Evolutionary conservation across 176 grass and related monocot genomes (phyloP), one percentile per base, ranked within the genome.

Genomic region (Bolboschoenus planiculmis): DNA sequence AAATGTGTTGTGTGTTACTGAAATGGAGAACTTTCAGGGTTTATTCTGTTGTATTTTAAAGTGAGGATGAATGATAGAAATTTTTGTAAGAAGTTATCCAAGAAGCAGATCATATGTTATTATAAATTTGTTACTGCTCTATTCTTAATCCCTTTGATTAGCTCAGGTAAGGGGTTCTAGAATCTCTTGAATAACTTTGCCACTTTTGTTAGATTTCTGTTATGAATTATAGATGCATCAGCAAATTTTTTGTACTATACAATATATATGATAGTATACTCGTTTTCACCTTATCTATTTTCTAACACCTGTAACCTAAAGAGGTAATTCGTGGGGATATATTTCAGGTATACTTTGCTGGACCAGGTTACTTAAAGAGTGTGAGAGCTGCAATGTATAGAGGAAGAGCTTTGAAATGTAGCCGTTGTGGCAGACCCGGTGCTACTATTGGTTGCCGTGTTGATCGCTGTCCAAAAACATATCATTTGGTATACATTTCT

Each of bases 261-360:
- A 57, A 54, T 57, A 10, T 56, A 79, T 79, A 35, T 36, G 37
- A 15, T 57, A 10, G 10, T 79, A 21, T 58, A 7, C 13, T 10
- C 50, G 29, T 9, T 79, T 79, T 27, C 14, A 71, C 43, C 35
- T 43, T 43, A 9, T 47, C 7, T 54, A 39, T 29, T 23, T 56
- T 40, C 59, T 14, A 16, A 40, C 1, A 59, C 35, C 35, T 59
- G 11, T 10, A 37, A 80, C 20, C 53, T 80, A 44, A 73, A 14
- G 20, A 44, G 21, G 18, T 11, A 81, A 61, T 61, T 63, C 18
- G 80, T 88, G 85, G 39, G 76, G 4, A 83, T 80, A 85, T 95
- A 84, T 95, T 97, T 85, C 85, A 95, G 96, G 96, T 99, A 87
- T 99, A 99, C 68, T 99, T 95, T 89, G 96, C 96, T 91, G 92